Evolutionary conservation across 495 filamentous ascomycete species (phyloP).

Genomic region (Cenococcum geophilum): DNA sequence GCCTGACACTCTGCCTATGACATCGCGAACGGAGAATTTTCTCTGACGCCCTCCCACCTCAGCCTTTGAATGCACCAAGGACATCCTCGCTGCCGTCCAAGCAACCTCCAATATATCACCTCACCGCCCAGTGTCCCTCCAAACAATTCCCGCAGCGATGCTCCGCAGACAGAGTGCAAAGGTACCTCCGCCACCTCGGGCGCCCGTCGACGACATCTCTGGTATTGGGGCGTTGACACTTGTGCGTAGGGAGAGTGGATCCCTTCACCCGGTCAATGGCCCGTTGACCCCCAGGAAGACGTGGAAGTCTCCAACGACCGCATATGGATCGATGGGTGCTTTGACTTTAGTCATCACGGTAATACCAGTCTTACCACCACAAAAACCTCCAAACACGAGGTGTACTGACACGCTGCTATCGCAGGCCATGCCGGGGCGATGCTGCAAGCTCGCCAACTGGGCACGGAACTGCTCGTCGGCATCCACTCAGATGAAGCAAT

Average conservation of each 20-base stretch:
- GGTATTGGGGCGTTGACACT: not conserved
- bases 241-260: slow-evolving; percentile 27
- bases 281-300: slow-evolving; percentile 60
- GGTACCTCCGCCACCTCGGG: slow-evolving; percentile 10
- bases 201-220: not conserved
- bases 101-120: too few species aligned
- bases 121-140: too few species aligned
- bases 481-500: slow-evolving; percentile 95
- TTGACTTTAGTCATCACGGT: slow-evolving; percentile 98
- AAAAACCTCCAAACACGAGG: not conserved
- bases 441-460: slow-evolving; percentile 83
- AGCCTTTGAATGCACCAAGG: too few species aligned
- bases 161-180: slow-evolving; percentile 25
- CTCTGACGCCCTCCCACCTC: not conserved
- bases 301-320: slow-evolving; percentile 57
- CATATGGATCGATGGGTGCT: slow-evolving; percentile 98
- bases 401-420: not conserved
- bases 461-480: slow-evolving; percentile 80
- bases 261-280: slow-evolving; percentile 53
- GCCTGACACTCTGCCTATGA: not conserved
- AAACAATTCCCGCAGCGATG: slow-evolving; percentile 6
- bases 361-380: slow-evolving; percentile 22
- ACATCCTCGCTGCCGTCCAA: too few species aligned
- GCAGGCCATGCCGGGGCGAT: slow-evolving; percentile 92
- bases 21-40: not conserved